Percentiles rank a stretch among this genome's conserved stretches.
These are phyloP conservation scores for Lepidium sativum DNA, from an alignment of 345 rosid species.

Conservation along the genomic window DNA sequence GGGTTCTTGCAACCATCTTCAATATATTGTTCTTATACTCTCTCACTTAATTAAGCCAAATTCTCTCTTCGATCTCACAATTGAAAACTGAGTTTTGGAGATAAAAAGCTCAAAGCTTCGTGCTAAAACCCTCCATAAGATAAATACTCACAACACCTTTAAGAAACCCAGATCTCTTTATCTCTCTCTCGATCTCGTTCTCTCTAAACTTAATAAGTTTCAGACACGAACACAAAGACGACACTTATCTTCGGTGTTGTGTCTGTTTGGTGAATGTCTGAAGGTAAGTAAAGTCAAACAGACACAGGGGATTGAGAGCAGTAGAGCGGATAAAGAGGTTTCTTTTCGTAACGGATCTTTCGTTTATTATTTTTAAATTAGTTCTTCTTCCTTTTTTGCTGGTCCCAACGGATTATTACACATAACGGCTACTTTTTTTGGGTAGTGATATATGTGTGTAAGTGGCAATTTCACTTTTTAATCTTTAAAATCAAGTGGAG, in stretches of 20 bases:
- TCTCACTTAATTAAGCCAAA: neutral
- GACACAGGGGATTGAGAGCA: constrained; percentile 21
- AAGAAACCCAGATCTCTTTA: neutral
- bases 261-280: constrained; percentile 15
- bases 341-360: constrained; percentile 29
- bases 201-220: neutral
- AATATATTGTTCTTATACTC: neutral
- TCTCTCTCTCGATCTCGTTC: neutral
- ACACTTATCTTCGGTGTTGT: neutral
- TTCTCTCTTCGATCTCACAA: neutral
- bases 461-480: constrained; percentile 1
- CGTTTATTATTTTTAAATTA: neutral
- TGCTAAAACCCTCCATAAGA: constrained; percentile 3
- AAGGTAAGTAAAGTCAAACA: constrained; percentile 10
- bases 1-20: constrained; percentile 96
- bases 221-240: constrained; percentile 8
- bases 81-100: neutral
- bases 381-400: neutral
- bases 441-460: neutral
- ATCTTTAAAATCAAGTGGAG: no score
- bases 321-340: constrained; percentile 22
- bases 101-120: constrained; percentile 14
- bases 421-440: constrained; percentile 22
- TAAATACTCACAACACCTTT: neutral
- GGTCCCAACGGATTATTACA: constrained; percentile 22